Percentiles rank a stretch among this genome's conserved stretches.
These are phyloP conservation scores for Atractiella rhizophila DNA, from an alignment of 768 basidiomycete genomes.

Conservation along the genomic window DNA sequence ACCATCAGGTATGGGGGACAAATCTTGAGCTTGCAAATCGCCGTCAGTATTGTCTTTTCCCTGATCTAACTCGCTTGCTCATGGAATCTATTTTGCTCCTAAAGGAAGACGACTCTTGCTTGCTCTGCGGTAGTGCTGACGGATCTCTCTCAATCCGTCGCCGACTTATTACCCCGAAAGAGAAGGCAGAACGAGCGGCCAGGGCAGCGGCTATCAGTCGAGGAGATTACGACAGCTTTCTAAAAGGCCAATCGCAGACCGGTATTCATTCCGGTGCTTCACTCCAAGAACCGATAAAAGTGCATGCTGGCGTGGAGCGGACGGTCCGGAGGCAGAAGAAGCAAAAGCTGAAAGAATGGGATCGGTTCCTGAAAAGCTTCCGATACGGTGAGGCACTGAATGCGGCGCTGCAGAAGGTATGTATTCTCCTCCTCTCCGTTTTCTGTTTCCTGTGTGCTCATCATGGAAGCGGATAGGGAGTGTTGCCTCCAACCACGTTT, in stretches of 20 bases:
- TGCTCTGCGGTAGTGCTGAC: slow-evolving; percentile 91
- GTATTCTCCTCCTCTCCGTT: not conserved
- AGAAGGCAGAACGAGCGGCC: slow-evolving; percentile 25
- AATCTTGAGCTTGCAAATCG: slow-evolving; percentile 58
- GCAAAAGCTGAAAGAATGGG: slow-evolving; percentile 59
- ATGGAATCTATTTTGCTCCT: not conserved
- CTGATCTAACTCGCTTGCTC: not conserved
- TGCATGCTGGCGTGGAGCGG: no score
- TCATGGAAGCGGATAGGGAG: slow-evolving; percentile 40
- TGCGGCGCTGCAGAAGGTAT: slow-evolving; percentile 58
- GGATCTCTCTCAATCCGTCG: slow-evolving; percentile 92
- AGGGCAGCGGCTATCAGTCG: no score
- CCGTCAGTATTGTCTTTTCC: slow-evolving; percentile 28
- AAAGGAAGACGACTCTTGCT: slow-evolving; percentile 87
- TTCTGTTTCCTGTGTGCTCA: not conserved
- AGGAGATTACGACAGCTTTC: no score
- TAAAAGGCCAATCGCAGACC: no score
- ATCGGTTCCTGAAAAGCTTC: slow-evolving; percentile 66
- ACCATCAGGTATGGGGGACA: slow-evolving; percentile 97
- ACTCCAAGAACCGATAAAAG: no score
- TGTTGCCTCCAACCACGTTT: slow-evolving; percentile 62
- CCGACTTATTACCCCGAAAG: not conserved
- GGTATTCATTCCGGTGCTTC: no score
- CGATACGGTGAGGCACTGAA: slow-evolving; percentile 87
- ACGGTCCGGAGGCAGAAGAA: slow-evolving; percentile 43